Evolutionary conservation across 805 yeast genomes (phyloP).

Genomic region (Wickerhamiella domercqiae): DNA sequence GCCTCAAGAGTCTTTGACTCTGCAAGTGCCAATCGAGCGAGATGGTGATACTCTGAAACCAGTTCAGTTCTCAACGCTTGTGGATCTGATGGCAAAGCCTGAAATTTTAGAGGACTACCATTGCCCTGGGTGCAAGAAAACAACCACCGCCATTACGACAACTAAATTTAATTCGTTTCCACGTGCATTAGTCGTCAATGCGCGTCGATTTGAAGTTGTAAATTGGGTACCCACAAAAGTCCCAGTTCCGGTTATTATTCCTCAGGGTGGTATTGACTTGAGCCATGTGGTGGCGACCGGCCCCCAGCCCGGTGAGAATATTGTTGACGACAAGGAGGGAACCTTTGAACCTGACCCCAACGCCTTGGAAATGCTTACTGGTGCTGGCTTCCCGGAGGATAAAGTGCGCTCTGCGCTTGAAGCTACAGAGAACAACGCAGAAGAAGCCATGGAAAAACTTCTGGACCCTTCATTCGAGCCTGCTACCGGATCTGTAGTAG

Average conservation of each 20-base stretch:
- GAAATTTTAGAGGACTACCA: constrained; percentile 44
- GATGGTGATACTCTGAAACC: constrained; percentile 34
- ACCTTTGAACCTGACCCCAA: constrained; percentile 32
- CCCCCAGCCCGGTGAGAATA: constrained; percentile 27
- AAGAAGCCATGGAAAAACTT: constrained; percentile 34
- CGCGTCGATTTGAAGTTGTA: constrained; percentile 65
- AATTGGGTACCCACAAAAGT: constrained; percentile 85
- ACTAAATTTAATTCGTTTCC: constrained; percentile 52
- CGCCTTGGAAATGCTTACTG: constrained; percentile 34
- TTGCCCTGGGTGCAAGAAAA: constrained; percentile 31
- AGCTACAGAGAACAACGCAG: constrained; percentile 44
- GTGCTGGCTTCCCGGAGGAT: constrained; percentile 78
- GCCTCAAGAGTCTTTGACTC: constrained; percentile 45
- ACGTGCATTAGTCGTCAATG: constrained; percentile 49
- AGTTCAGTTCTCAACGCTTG: constrained; percentile 35
- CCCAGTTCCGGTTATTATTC: constrained; percentile 48
- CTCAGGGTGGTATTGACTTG: constrained; percentile 31
- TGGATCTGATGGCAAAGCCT: constrained; percentile 30
- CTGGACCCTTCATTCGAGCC: constrained; percentile 58
- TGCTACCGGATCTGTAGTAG: constrained; percentile 20
- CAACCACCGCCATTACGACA: constrained; percentile 21
- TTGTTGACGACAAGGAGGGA: constrained; percentile 21
- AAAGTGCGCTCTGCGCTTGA: constrained; percentile 54
- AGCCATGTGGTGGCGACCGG: constrained; percentile 29
- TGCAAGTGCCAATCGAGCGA: constrained; percentile 36